Conservation (phyloP, 1,284 basidiomycete species). For the Megacollybia platyphylla region DNA sequence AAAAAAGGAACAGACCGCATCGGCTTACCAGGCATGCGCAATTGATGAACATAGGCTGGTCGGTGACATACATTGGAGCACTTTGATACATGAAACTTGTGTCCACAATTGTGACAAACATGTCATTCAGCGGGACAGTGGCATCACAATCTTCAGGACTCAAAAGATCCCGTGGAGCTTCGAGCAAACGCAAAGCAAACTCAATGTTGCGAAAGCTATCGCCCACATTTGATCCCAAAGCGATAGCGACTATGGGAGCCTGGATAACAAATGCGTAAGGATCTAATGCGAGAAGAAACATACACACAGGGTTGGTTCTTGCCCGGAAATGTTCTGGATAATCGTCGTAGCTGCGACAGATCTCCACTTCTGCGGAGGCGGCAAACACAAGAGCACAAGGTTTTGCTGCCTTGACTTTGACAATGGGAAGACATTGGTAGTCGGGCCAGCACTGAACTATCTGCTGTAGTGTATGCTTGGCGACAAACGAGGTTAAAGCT, state of each 20-base stretch:
- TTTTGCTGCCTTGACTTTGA: conserved; percentile 61
- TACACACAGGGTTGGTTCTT: conserved; percentile 4
- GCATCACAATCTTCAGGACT: conserved; percentile 10
- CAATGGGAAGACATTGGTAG: conserved; percentile 7
- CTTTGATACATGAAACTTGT: conserved; percentile 94
- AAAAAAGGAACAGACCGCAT: conserved; percentile 1
- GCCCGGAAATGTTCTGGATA: conserved; percentile 14
- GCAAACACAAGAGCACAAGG: conserved; percentile 70
- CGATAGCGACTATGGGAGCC: conserved; percentile 48
- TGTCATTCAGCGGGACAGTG: conserved; percentile 9
- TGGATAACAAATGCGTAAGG: not conserved
- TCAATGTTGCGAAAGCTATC: conserved; percentile 83
- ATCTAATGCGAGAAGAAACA: conserved; percentile 1
- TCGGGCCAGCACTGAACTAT: conserved; percentile 4
- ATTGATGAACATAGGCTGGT: conserved; percentile 87
- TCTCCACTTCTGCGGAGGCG: conserved; percentile 45
- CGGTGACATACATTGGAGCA: conserved; percentile 88
- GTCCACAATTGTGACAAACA: conserved; percentile 39
- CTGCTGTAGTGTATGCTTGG: conserved; percentile 25
- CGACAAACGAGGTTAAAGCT: conserved; percentile 53
- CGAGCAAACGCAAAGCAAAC: conserved; percentile 51
- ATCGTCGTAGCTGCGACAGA: conserved; percentile 30
- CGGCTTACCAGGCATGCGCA: conserved; percentile 72
- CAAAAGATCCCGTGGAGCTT: conserved; percentile 23
- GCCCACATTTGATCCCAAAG: conserved; percentile 86